A percentile compares a stretch with the other conserved stretches of the same genome.
phyloP scores from a whole-genome alignment of 2,329 filamentous ascomycete genomes.

The Leptodontidium sp. region DNA sequence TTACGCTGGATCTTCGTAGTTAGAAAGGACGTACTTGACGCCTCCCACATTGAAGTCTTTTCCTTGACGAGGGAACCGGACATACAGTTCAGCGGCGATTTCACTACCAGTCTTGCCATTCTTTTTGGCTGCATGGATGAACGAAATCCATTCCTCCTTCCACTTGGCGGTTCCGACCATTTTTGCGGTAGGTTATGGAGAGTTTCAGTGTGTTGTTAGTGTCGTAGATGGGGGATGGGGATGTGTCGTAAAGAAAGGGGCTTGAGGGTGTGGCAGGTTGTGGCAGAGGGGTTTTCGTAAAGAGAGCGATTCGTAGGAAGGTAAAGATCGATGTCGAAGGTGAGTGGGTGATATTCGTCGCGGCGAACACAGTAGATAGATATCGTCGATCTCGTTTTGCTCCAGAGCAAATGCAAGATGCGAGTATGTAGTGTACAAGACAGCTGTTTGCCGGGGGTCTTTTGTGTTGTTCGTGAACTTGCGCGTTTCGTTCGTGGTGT shows the following conservation, averaged over 20 bases:
- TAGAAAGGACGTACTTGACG: constrained; percentile 3
- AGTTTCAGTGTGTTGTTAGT: background rate
- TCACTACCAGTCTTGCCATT: background rate
- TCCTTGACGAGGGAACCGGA: background rate
- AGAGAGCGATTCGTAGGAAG: background rate
- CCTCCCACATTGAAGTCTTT: constrained; percentile 1
- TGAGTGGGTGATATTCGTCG: constrained; percentile 4
- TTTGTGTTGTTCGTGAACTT: background rate
- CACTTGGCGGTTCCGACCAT: constrained; percentile 17
- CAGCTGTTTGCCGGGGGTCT: background rate
- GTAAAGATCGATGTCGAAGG: background rate
- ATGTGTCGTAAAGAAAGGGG: background rate
- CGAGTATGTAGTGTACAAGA: constrained; percentile 7
- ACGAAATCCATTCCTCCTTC: background rate
- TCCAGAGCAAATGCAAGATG: constrained; percentile 10
- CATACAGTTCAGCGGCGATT: background rate
- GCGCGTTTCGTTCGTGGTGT: background rate
- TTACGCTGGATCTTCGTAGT: background rate
- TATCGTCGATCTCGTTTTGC: constrained; percentile 6
- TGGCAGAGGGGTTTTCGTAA: background rate
- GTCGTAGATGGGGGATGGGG: background rate
- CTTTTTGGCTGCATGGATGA: background rate
- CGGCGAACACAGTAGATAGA: constrained; percentile 6
- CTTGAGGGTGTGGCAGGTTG: background rate
- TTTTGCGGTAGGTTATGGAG: background rate